phyloP scores from a whole-genome alignment of 2,329 filamentous ascomycete species.

The Cryphonectria nitschkei region DNA sequence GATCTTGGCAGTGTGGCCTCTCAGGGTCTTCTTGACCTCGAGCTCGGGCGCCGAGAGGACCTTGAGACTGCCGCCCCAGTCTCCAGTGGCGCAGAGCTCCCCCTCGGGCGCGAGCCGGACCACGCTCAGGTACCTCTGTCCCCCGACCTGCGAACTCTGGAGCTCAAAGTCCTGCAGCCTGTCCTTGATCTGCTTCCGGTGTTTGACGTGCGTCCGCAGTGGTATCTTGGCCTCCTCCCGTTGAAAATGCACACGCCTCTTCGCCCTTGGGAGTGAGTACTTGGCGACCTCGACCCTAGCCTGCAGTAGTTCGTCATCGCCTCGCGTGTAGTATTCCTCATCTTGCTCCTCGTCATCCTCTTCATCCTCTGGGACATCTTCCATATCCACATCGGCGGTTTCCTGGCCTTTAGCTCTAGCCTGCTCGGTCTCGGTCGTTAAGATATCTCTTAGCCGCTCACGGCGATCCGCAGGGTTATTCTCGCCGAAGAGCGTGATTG shows the following conservation, averaged over 20 bases:
- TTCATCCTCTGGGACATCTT: constrained; percentile 57
- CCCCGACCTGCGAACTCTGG: constrained; percentile 90
- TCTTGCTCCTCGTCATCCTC: constrained; percentile 74
- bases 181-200: constrained; percentile 87
- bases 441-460: constrained; percentile 80
- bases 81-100: constrained; percentile 82
- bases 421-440: constrained; percentile 74
- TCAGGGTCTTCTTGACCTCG: constrained; percentile 72
- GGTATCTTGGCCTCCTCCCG: constrained; percentile 81
- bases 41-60: constrained; percentile 83
- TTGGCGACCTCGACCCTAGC: constrained; percentile 79
- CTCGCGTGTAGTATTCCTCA: constrained; percentile 94
- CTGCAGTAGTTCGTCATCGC: constrained; percentile 72
- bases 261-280: constrained; percentile 83
- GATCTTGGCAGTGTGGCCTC: constrained; percentile 87
- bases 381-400: constrained; percentile 63
- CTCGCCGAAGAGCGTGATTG: constrained; percentile 93
- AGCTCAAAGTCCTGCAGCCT: constrained; percentile 82
- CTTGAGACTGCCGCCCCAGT: constrained; percentile 90
- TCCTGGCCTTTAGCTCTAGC: constrained; percentile 49
- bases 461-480: constrained; percentile 76
- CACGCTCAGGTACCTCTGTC: constrained; percentile 89
- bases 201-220: constrained; percentile 87
- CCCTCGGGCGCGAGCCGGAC: constrained; percentile 88
- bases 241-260: constrained; percentile 75